Conservation (phyloP, 768 basidiomycete genomes). For the Lyophyllum shimeji region DNA sequence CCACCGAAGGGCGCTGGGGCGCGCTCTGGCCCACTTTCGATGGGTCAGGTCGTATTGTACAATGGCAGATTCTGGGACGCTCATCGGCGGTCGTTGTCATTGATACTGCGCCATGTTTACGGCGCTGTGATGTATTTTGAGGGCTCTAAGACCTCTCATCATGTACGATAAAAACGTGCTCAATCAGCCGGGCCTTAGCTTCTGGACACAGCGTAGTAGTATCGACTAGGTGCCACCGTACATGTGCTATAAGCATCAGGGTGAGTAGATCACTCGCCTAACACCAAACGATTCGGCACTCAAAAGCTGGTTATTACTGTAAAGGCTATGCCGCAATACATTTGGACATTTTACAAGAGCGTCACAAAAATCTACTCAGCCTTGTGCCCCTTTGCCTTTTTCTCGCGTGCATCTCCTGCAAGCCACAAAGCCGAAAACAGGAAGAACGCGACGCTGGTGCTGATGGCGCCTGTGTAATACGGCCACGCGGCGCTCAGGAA, state of each 20-base stretch:
- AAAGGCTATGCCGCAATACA: slow-evolving; percentile 8
- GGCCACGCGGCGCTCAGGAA: slow-evolving; percentile 97
- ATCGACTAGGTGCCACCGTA: too few species aligned
- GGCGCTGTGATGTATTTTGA: background rate
- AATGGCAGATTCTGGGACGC: background rate
- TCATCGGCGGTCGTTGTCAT: background rate
- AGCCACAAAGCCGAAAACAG: slow-evolving; percentile 88
- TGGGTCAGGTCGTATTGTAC: background rate
- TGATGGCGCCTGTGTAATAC: slow-evolving; percentile 89
- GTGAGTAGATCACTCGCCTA: too few species aligned
- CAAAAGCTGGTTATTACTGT: background rate
- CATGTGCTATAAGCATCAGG: too few species aligned
- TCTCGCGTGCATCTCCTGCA: slow-evolving; percentile 74
- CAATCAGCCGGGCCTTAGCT: too few species aligned
- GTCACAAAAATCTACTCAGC: slow-evolving; percentile 33
- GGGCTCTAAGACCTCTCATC: background rate
- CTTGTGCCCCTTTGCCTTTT: slow-evolving; percentile 46
- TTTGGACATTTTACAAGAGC: slow-evolving; percentile 8
- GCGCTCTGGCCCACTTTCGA: background rate
- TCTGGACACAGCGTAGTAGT: too few species aligned
- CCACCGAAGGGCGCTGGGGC: background rate
- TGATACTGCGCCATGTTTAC: background rate
- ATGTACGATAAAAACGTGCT: background rate
- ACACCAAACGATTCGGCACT: background rate
- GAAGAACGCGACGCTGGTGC: slow-evolving; percentile 83